phyloP scores from a whole-genome alignment of 140 eudicot species.

The Ambrosia hybrid region DNA sequence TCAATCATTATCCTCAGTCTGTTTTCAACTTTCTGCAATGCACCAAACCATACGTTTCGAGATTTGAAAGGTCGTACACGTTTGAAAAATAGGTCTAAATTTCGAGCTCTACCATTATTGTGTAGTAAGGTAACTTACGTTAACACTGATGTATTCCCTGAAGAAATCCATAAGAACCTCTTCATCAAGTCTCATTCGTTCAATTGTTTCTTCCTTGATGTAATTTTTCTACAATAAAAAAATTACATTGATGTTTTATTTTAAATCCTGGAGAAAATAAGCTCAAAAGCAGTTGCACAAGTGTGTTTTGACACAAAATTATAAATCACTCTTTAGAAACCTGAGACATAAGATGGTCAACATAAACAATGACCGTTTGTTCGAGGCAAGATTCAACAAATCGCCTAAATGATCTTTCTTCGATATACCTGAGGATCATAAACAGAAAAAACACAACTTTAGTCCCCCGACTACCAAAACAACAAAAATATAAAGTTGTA shows the following conservation, averaged over 20 bases:
- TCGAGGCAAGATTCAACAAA: conserved; percentile 97
- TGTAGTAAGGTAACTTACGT: conserved; percentile 57
- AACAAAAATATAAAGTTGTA: neutral
- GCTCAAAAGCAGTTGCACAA: neutral
- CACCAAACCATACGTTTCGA: conserved; percentile 6
- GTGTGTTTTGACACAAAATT: conserved; percentile 6
- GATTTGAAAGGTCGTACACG: neutral
- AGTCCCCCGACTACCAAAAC: neutral
- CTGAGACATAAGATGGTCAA: conserved; percentile 86
- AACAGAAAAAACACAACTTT: conserved; percentile 8
- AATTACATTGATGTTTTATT: neutral
- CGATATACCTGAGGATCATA: conserved; percentile 66
- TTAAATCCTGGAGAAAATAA: conserved; percentile 10
- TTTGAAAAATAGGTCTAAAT: neutral
- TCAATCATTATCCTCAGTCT: conserved; percentile 71
- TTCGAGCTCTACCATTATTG: neutral
- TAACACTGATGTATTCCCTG: conserved; percentile 85
- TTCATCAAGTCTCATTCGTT: conserved; percentile 95
- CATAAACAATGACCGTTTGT: conserved; percentile 86
- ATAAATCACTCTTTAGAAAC: conserved; percentile 34
- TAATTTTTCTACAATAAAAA: conserved; percentile 67
- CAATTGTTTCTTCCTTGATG: conserved; percentile 96
- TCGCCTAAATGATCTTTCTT: conserved; percentile 91
- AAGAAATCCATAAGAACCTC: conserved; percentile 96
- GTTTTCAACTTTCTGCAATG: conserved; percentile 92